Percentiles rank a stretch among this genome's conserved stretches.
These are phyloP conservation scores for Solanum habrochaites DNA, from an alignment of 257 asterid species.

Conservation along the genomic window DNA sequence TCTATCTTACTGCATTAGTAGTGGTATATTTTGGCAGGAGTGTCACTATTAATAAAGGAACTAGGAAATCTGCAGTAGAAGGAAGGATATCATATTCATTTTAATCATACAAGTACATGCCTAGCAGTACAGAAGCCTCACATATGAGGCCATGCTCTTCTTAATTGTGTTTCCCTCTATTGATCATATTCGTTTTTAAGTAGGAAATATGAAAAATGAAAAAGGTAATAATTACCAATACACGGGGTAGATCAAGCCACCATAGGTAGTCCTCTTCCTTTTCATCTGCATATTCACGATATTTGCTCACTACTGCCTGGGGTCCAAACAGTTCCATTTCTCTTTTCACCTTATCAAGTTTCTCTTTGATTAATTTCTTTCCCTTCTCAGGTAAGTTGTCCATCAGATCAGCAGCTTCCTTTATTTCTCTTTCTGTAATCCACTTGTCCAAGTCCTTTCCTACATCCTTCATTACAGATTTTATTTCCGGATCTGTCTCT, in stretches of 20 bases:
- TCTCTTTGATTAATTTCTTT: slow-evolving; percentile 40
- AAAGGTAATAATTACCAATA: slow-evolving; percentile 39
- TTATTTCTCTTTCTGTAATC: slow-evolving; percentile 87
- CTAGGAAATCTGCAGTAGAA: background rate
- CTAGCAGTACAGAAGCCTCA: background rate
- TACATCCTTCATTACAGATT: slow-evolving; percentile 60
- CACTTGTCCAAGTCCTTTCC: slow-evolving; percentile 95
- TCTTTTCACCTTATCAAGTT: slow-evolving; percentile 73
- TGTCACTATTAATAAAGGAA: background rate
- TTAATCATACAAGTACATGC: background rate
- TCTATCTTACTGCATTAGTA: background rate
- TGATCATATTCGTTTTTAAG: background rate
- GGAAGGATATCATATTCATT: background rate
- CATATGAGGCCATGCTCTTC: background rate
- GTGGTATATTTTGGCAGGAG: background rate
- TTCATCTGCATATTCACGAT: slow-evolving; percentile 76
- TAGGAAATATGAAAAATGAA: background rate
- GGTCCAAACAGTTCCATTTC: slow-evolving; percentile 94
- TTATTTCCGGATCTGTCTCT: slow-evolving; percentile 75
- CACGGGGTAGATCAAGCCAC: slow-evolving; percentile 91
- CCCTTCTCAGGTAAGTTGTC: slow-evolving; percentile 70
- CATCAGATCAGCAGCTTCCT: slow-evolving; percentile 75
- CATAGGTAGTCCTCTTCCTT: slow-evolving; percentile 84
- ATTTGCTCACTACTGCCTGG: slow-evolving; percentile 91
- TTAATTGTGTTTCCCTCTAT: background rate